A percentile compares a stretch with the other conserved stretches of the same genome.
phyloP scores from a whole-genome alignment of 106 monocot genomes.

The Posidonia australis region DNA sequence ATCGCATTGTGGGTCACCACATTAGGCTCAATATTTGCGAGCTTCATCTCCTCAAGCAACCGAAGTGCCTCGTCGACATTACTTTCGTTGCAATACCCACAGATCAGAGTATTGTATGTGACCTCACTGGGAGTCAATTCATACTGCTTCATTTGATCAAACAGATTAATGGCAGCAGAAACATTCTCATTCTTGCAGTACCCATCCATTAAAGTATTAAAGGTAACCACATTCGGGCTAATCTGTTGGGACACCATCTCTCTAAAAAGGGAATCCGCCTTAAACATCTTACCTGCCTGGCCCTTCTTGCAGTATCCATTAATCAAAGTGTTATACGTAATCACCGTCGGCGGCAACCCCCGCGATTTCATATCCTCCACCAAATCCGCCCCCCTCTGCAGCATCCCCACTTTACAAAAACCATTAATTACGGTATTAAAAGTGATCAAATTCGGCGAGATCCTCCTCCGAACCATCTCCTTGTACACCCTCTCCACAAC shows the following conservation, averaged over 20 bases:
- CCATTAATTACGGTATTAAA: slow-evolving; percentile 63
- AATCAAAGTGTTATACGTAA: slow-evolving; percentile 68
- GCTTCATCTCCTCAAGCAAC: slow-evolving; percentile 57
- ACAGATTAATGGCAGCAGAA: slow-evolving; percentile 43
- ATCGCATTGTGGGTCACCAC: slow-evolving; percentile 57
- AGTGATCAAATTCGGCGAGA: slow-evolving; percentile 50
- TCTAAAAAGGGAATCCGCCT: slow-evolving; percentile 46
- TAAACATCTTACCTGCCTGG: slow-evolving; percentile 45
- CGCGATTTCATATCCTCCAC: slow-evolving; percentile 58
- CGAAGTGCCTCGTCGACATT: slow-evolving; percentile 41
- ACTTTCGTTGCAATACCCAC: slow-evolving; percentile 37
- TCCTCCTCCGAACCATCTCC: slow-evolving; percentile 35
- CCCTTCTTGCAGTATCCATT: slow-evolving; percentile 59
- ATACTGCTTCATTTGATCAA: slow-evolving; percentile 63
- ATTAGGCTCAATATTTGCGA: slow-evolving; percentile 27
- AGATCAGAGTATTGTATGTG: slow-evolving; percentile 60
- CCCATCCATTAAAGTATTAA: slow-evolving; percentile 66
- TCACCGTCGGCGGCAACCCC: slow-evolving; percentile 47
- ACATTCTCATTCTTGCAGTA: slow-evolving; percentile 65
- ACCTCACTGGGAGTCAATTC: slow-evolving; percentile 36
- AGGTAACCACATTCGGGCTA: slow-evolving; percentile 58
- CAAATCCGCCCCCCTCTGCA: slow-evolving; percentile 50
- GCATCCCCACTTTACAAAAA: slow-evolving; percentile 43
- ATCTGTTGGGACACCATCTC: slow-evolving; percentile 48
- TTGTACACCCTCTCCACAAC: slow-evolving; percentile 34